Evolutionary conservation across 768 basidiomycete genomes (phyloP), one percentile per base, ranked within the genome.

Genomic region (Pleurotus cornucopiae): DNA sequence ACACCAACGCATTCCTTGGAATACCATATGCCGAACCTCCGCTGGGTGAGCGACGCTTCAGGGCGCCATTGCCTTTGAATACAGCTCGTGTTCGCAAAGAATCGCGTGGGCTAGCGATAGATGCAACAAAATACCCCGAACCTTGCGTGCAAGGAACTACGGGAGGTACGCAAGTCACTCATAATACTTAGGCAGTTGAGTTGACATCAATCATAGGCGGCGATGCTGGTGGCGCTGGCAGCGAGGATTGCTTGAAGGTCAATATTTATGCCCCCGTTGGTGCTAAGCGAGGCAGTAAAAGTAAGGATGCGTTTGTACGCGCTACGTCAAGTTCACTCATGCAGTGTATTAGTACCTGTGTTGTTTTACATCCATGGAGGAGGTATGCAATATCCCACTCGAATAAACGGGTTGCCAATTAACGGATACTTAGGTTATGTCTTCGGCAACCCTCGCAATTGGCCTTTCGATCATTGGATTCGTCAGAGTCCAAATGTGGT

Each of bases 391-490:
- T 3, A 21, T 51, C 59, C 47, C 2, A 25, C 16, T 25, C 11
- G 18, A 44, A 13, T 7, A 44, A 6, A 21, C 39, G 39, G 4
- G 45, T 2, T 21, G 2, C 23, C 16, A 49, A 6, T 12, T 53
- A 25, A 48, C 40, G n/a, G 46, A 20, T 34, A 9, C 4, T 9
- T 23, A 82, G 82, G 79, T 20, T 86, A 83, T 57, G 64, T 78
- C 18, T 81, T 64, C 60, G 83, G 85, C 4, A 87, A 86, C 63
- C 84, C 84, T 1, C 72, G 71, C 1, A 83, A 80, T 64, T 88
- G 81, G 82, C 83, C 85, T 1, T 86, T 85, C 63, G 78, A 86
- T 61, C 71, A 75, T 60, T 87, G 84, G 84, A 69, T 88, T 53
- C 70, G 85, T 44, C 84, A 85, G 25, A 79, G 73, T 23, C 83